These are phyloP conservation scores for Pseudozyma sp. DNA, from an alignment of 1,284 basidiomycete genomes.

Conservation along the genomic window DNA sequence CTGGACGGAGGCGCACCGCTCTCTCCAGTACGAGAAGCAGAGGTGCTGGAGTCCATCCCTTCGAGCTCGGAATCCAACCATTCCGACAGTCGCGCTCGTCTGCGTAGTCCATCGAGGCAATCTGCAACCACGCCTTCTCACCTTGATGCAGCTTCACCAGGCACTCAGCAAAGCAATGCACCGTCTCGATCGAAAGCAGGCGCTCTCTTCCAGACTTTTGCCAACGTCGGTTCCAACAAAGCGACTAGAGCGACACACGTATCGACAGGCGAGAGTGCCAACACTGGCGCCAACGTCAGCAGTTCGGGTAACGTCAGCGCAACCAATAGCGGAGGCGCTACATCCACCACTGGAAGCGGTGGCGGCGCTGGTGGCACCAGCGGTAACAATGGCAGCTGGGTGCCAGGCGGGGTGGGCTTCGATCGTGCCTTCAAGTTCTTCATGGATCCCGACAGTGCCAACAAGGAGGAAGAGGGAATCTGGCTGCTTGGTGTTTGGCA, in stretches of 20 bases:
- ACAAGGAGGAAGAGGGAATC: conserved; percentile 47
- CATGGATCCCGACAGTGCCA: conserved; percentile 44
- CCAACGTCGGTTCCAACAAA: conserved; percentile 15
- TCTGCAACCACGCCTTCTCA: background rate
- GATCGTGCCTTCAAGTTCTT: conserved; percentile 63
- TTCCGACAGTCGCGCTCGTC: background rate
- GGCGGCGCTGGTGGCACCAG: background rate
- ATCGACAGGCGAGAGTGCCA: conserved; percentile 9
- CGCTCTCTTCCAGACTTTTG: conserved; percentile 25
- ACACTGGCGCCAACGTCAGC: conserved; percentile 5
- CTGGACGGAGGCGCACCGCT: conserved; percentile 24
- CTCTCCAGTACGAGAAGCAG: conserved; percentile 37
- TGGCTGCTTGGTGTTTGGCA: conserved; percentile 65
- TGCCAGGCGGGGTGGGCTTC: conserved; percentile 43
- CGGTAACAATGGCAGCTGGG: conserved; percentile 23
- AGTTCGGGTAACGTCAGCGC: conserved; percentile 3
- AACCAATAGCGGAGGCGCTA: background rate
- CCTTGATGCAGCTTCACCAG: conserved; percentile 1
- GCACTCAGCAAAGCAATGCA: background rate
- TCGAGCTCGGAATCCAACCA: conserved; percentile 11
- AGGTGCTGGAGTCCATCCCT: conserved; percentile 13
- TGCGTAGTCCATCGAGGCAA: conserved; percentile 3
- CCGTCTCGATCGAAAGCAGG: conserved; percentile 27
- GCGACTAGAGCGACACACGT: conserved; percentile 4
- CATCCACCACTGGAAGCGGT: background rate